phyloP scores from a whole-genome alignment of 768 basidiomycete species.

The Amanita brunnescens region DNA sequence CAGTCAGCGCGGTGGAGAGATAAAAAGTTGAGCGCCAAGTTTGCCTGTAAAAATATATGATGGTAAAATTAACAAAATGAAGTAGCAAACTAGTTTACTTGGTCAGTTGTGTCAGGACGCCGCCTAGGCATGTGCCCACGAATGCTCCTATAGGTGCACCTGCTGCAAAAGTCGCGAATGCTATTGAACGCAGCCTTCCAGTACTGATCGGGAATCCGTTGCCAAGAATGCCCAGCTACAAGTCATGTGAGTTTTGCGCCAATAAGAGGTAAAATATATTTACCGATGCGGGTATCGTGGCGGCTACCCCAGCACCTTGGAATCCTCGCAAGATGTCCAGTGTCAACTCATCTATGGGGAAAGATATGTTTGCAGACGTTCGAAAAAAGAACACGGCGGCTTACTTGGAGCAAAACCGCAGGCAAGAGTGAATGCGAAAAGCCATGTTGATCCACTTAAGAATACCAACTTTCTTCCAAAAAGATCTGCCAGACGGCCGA shows the following conservation, averaged over 20 bases:
- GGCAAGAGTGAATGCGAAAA: constrained; percentile 50
- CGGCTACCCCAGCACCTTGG: constrained; percentile 76
- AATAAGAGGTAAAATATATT: constrained; percentile 1
- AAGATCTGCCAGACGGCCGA: constrained; percentile 73
- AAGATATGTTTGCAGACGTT: background rate
- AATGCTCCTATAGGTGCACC: constrained; percentile 79
- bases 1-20: constrained; percentile 48
- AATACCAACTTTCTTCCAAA: constrained; percentile 70
- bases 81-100: constrained; percentile 18
- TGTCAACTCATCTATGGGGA: constrained; percentile 39
- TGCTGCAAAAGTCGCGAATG: constrained; percentile 79
- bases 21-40: constrained; percentile 42
- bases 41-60: background rate
- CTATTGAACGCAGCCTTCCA: constrained; percentile 52
- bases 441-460: constrained; percentile 44
- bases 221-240: constrained; percentile 74
- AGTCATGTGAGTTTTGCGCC: background rate
- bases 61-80: background rate
- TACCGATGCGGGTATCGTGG: constrained; percentile 65
- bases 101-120: constrained; percentile 52
- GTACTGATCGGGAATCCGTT: constrained; percentile 56
- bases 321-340: constrained; percentile 68
- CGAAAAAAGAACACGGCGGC: background rate
- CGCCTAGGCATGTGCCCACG: constrained; percentile 62
- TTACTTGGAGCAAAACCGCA: constrained; percentile 56